Evolutionary conservation across 352 stramenopile species (phyloP).

Genomic region (Pythium aquatile): DNA sequence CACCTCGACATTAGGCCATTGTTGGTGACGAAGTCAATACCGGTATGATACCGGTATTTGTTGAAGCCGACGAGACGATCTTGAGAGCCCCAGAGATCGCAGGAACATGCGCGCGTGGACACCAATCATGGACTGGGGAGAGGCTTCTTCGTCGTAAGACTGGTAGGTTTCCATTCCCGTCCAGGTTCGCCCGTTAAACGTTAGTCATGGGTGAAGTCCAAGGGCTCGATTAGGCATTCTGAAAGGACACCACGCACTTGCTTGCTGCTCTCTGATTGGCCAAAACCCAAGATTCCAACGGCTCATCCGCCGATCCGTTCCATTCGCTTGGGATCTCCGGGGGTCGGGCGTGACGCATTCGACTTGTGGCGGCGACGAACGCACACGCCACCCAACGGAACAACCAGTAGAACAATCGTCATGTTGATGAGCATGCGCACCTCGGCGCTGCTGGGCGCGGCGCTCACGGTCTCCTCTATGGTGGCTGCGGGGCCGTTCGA

Average conservation of each 20-base stretch:
- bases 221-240: not conserved
- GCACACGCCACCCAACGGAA: not conserved
- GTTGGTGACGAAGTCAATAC: not conserved
- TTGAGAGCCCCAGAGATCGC: no score
- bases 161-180: not conserved
- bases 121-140: no score
- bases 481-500: conserved; percentile 52
- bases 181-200: not conserved
- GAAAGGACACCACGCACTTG: conserved; percentile 27
- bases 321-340: not conserved
- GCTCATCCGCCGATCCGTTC: conserved; percentile 11
- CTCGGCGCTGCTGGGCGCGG: conserved; percentile 9
- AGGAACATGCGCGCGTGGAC: no score
- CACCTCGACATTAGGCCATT: conserved; percentile 6
- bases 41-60: conserved; percentile 6
- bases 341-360: not conserved
- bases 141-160: no score
- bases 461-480: conserved; percentile 26
- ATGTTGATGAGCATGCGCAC: conserved; percentile 19
- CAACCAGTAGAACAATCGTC: not conserved
- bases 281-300: conserved; percentile 23
- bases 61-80: not conserved
- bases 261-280: conserved; percentile 15
- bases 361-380: not conserved
- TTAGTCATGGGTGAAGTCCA: not conserved